Base-by-base conservation (phyloP, 2,329 filamentous ascomycete genomes). In the Geosmithia morbida region DNA sequence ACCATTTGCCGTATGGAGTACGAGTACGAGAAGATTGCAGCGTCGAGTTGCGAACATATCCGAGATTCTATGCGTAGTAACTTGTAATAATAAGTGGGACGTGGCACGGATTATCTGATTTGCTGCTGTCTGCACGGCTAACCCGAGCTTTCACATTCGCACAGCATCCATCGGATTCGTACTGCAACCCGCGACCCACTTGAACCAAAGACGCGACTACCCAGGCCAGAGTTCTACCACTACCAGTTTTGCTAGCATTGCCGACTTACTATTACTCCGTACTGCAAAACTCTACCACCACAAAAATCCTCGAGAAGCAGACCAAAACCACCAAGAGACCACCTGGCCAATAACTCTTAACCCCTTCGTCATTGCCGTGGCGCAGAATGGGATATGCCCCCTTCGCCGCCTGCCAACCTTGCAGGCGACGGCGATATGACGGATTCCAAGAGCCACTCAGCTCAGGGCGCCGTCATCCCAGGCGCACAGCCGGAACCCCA, bases 361-460 rank as follows among this genome's bases (percentile, higher is more conserved):
- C 22, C 22, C 22, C 22, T 26, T 37, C 6, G 33, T 37, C 13
- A 33, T 17, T 49, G 47, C 43, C 43, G 56, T 52, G 50, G 54
- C 53, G 48, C 61, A 63, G 58, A 51, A 65, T 65, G 62, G 61
- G 56, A 64, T 41, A 65, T 65, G 62, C 54, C 59, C 49, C 50
- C 55, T 49, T 11, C 57, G 52, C 57, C 56, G 51, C 10, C 41
- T 44, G 41, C 41, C 46, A 47, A 20, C 20, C 43, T 17, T 11
- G 16, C 42, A 18, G 43, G 40, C 43, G 47, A 48, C 41, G 47
- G 39, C 42, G 16, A 30, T 17, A 17, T 18, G 39, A 11, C 22
- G 2, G 26, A 18, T 37, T 40, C 16, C 43, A 46, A n/a, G 40
- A 29, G 26, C 46, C 10, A 10, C 42, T 19, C 17, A 16, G n/a